A percentile compares a stretch with the other conserved stretches of the same genome.
phyloP scores from a whole-genome alignment of 345 rosid species.

The Jatropha curcas region DNA sequence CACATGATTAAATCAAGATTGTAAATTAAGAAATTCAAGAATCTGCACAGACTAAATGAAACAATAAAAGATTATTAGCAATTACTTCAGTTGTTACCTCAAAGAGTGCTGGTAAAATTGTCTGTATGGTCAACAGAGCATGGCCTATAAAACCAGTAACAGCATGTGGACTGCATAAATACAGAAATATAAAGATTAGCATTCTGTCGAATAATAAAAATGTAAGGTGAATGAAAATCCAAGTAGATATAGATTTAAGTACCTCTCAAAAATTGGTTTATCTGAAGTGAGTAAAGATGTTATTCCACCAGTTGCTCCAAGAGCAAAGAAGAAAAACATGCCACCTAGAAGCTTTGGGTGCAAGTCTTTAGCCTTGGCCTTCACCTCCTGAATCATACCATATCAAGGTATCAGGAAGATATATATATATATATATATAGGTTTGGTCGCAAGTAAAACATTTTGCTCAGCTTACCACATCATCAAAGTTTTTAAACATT shows the following conservation, averaged over 20 bases:
- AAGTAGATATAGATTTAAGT: not conserved
- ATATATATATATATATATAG: too few relatives aligned
- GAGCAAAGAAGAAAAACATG: slow-evolving; percentile 92
- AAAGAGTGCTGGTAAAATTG: slow-evolving; percentile 68
- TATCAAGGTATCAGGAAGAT: not conserved
- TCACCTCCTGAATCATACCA: slow-evolving; percentile 60
- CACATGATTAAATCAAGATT: not conserved
- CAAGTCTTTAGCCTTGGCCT: slow-evolving; percentile 84
- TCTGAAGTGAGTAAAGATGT: slow-evolving; percentile 84
- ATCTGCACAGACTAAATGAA: too few relatives aligned
- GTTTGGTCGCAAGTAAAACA: not conserved
- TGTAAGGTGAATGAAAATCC: not conserved
- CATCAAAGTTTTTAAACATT: slow-evolving; percentile 36
- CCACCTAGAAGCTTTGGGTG: slow-evolving; percentile 93
- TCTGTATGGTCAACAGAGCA: slow-evolving; percentile 68
- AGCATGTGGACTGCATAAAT: slow-evolving; percentile 78
- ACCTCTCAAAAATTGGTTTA: slow-evolving; percentile 84
- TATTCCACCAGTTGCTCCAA: slow-evolving; percentile 93
- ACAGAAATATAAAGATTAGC: not conserved
- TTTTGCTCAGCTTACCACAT: slow-evolving; percentile 50
- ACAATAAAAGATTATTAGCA: not conserved
- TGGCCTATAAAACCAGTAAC: slow-evolving; percentile 78
- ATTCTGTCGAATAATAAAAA: not conserved
- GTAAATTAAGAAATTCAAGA: not conserved
- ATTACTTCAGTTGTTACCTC: slow-evolving; percentile 51